Percentiles rank a stretch among this genome's conserved stretches.
phyloP scores from a whole-genome alignment of 768 basidiomycete genomes.

The Lactarius sp. region DNA sequence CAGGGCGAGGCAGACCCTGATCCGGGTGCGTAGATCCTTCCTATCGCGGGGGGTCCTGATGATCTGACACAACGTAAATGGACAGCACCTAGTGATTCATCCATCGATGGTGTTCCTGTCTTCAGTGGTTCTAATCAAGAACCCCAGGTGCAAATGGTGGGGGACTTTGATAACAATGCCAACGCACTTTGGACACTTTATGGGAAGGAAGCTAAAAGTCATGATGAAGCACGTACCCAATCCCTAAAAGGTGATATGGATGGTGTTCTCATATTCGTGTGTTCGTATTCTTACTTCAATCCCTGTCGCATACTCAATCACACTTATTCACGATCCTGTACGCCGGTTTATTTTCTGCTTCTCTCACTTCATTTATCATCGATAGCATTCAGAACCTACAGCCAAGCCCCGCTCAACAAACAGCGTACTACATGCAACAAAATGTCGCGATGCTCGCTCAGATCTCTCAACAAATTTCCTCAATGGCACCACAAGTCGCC shows the following conservation, averaged over 20 bases:
- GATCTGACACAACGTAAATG: too few relatives aligned
- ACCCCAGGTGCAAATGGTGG: not conserved
- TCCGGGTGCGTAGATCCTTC: too few relatives aligned
- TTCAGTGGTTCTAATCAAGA: not conserved
- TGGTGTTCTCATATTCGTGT: conserved; percentile 38
- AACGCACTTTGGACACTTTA: conserved; percentile 39
- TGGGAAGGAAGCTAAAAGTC: conserved; percentile 34
- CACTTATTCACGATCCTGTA: not conserved
- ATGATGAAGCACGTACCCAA: conserved; percentile 32
- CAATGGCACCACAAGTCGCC: not conserved
- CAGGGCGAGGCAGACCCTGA: too few relatives aligned
- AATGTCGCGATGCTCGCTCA: conserved; percentile 1
- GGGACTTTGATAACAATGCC: conserved; percentile 35
- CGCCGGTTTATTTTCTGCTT: not conserved
- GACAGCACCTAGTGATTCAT: too few relatives aligned
- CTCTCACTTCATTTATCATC: not conserved
- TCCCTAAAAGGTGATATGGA: conserved; percentile 42
- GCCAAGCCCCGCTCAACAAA: not conserved
- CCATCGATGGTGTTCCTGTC: too few relatives aligned
- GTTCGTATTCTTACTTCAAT: conserved; percentile 4
- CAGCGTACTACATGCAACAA: conserved; percentile 4
- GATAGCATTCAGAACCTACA: not conserved
- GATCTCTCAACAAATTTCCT: conserved; percentile 16
- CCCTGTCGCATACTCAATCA: not conserved
- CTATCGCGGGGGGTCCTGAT: too few relatives aligned